phyloP scores from a whole-genome alignment of 768 basidiomycete genomes.

The Tricholoma sp. region DNA sequence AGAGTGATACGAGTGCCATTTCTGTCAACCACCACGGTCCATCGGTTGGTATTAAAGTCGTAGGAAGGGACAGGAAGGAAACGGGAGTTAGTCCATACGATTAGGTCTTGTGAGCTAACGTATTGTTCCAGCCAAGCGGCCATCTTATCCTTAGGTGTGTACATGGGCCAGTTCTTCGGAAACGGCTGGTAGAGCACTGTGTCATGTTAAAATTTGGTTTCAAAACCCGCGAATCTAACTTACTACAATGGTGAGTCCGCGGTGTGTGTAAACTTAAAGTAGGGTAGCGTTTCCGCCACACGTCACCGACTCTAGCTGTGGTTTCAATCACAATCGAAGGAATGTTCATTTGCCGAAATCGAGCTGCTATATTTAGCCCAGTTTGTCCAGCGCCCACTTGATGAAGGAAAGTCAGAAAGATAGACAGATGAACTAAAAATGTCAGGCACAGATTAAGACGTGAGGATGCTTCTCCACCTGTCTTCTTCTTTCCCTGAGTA shows the following conservation, averaged over 20 bases:
- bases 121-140: conserved; percentile 43
- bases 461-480: conserved; percentile 34
- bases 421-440: neutral
- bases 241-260: conserved; percentile 9
- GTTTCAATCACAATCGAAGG: conserved; percentile 52
- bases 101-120: conserved; percentile 33
- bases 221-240: neutral
- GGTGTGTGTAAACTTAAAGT: conserved; percentile 38
- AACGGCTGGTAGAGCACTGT: conserved; percentile 36
- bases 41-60: conserved; percentile 24
- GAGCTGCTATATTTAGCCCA: conserved; percentile 56
- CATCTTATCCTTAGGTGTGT: conserved; percentile 35
- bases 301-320: conserved; percentile 50
- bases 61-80: conserved; percentile 29
- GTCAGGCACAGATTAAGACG: conserved; percentile 32
- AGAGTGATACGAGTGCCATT: conserved; percentile 24
- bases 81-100: conserved; percentile 36
- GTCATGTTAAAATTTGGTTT: neutral
- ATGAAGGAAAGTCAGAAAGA: conserved; percentile 30
- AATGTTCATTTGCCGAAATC: conserved; percentile 52
- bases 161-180: conserved; percentile 36
- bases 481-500: conserved; percentile 26
- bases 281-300: conserved; percentile 53
- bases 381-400: conserved; percentile 53
- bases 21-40: conserved; percentile 29